A percentile compares a stretch with the other conserved stretches of the same genome.
Conservation (phyloP, 495 filamentous ascomycete species). For the Podospora fimiseda region DNA sequence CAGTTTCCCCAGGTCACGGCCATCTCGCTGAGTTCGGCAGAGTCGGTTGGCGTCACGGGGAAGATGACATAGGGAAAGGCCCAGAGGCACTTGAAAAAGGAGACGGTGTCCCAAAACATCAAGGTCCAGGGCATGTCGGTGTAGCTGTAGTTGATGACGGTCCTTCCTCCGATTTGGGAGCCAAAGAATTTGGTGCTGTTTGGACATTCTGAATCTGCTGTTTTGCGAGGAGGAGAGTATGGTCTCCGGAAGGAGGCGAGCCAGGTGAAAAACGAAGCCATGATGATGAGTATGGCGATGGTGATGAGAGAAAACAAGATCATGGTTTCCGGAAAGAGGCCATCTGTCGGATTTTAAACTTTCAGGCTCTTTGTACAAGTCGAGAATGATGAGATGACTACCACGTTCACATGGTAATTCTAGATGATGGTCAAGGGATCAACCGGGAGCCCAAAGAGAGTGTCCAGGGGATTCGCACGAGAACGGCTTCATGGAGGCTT, state of each 20-base stretch:
- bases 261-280: neutral
- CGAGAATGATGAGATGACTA: no score
- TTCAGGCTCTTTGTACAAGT: no score
- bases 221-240: neutral
- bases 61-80: constrained; percentile 47
- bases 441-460: no score
- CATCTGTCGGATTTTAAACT: neutral
- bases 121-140: constrained; percentile 54
- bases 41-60: constrained; percentile 45
- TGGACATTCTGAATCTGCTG: neutral
- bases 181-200: constrained; percentile 36
- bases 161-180: constrained; percentile 46
- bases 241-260: neutral
- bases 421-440: no score
- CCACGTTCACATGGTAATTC: neutral
- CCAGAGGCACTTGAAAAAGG: constrained; percentile 46
- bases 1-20: constrained; percentile 45
- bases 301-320: neutral
- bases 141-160: constrained; percentile 48
- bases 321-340: neutral
- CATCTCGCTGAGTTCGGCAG: constrained; percentile 53
- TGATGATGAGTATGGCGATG: neutral
- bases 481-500: constrained; percentile 6
- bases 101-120: constrained; percentile 47
- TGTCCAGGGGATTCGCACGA: neutral